Conservation (phyloP, 805 yeast species). For the Jamesozyma jinghongensis region DNA sequence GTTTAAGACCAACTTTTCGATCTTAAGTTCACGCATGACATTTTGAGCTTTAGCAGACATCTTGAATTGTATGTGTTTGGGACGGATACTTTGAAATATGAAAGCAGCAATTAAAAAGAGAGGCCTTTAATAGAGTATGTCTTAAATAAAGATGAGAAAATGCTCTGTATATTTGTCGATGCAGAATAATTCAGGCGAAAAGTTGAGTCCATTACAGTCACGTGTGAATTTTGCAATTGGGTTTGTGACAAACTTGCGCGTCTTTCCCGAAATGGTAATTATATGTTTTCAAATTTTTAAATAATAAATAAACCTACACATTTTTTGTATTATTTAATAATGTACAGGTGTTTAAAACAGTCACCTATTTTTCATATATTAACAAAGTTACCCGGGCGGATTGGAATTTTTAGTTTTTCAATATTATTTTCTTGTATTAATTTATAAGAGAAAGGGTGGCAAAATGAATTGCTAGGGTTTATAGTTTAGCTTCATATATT, state of each 20-base stretch:
- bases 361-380: too few species aligned
- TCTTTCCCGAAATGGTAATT: not conserved
- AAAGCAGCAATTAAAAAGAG: too few species aligned
- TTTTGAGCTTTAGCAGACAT: conserved; percentile 62
- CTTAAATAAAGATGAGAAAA: not conserved
- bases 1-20: conserved; percentile 99
- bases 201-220: not conserved
- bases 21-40: conserved; percentile 97
- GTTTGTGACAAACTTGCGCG: not conserved
- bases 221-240: not conserved
- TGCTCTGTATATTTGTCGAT: not conserved
- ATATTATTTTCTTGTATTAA: too few species aligned
- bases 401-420: not conserved
- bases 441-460: conserved; percentile 4
- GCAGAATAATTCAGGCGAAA: too few species aligned
- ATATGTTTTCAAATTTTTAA: not conserved
- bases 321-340: not conserved
- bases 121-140: not conserved
- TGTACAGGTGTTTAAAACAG: not conserved
- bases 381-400: too few species aligned
- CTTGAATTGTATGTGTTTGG: conserved; percentile 19
- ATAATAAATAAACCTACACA: not conserved
- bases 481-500: too few species aligned
- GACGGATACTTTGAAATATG: not conserved
- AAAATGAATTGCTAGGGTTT: too few species aligned